phyloP scores from a whole-genome alignment of 805 yeast species.

The Candida boleticola region DNA sequence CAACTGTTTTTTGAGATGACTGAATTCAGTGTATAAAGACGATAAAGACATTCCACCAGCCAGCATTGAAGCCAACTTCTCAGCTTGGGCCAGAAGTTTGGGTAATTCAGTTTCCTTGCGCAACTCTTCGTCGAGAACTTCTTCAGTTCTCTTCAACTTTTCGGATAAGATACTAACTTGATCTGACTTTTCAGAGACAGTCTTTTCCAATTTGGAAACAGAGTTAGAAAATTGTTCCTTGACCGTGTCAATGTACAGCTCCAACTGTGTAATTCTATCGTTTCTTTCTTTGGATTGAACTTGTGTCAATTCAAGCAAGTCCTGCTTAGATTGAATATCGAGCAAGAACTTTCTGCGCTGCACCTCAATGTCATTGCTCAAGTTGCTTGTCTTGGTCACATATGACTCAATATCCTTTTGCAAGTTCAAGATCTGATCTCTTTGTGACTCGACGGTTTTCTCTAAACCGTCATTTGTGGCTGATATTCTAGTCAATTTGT shows the following conservation, averaged over 20 bases:
- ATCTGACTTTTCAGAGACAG: constrained; percentile 31
- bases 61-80: constrained; percentile 44
- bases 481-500: constrained; percentile 25
- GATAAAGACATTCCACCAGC: constrained; percentile 58
- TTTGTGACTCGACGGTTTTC: constrained; percentile 36
- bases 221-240: constrained; percentile 36
- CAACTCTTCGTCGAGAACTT: constrained; percentile 37
- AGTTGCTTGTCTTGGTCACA: constrained; percentile 15
- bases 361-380: constrained; percentile 30
- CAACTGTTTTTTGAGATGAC: constrained; percentile 61
- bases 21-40: constrained; percentile 62
- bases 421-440: constrained; percentile 45
- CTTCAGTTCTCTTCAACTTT: constrained; percentile 38
- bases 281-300: constrained; percentile 50
- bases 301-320: constrained; percentile 56
- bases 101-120: constrained; percentile 40
- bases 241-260: constrained; percentile 42
- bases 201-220: constrained; percentile 31
- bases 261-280: constrained; percentile 53
- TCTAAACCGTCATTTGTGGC: constrained; percentile 23
- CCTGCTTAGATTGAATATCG: constrained; percentile 52
- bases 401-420: constrained; percentile 39
- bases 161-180: constrained; percentile 34
- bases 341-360: constrained; percentile 46
- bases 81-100: constrained; percentile 56